A percentile compares a stretch with the other conserved stretches of the same genome.
These are phyloP conservation scores for Agroathelia rolfsii DNA, from an alignment of 1,284 basidiomycete genomes.

Conservation along the genomic window DNA sequence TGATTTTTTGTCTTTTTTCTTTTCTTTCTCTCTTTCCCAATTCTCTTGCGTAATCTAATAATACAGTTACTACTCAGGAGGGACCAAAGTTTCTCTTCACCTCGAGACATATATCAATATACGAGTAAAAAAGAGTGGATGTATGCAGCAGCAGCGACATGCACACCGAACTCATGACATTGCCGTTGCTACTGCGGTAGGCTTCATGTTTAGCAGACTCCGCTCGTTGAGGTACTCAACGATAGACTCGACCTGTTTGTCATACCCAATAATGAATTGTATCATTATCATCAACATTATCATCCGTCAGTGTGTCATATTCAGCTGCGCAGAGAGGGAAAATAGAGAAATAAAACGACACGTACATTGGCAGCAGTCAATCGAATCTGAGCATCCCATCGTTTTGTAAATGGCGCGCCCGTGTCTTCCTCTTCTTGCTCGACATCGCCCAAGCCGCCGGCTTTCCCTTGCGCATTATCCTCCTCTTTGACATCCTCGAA, in stretches of 20 bases:
- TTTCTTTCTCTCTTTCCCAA: conserved; percentile 4
- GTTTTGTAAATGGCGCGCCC: conserved; percentile 79
- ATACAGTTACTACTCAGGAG: conserved; percentile 18
- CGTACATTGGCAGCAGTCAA: conserved; percentile 75
- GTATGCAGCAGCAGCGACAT: conserved; percentile 4
- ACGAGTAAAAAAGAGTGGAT: background rate
- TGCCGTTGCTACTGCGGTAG: conserved; percentile 19
- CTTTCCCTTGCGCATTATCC: conserved; percentile 84
- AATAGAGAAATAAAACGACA: conserved; percentile 10
- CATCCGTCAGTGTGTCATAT: too few species aligned
- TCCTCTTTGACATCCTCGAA: conserved; percentile 78
- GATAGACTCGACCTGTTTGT: conserved; percentile 65
- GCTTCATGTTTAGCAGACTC: conserved; percentile 47
- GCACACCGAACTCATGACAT: conserved; percentile 11
- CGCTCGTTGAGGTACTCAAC: conserved; percentile 69
- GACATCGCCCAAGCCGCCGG: conserved; percentile 82
- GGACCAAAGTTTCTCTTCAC: background rate
- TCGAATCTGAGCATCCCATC: conserved; percentile 86
- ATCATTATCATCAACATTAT: background rate
- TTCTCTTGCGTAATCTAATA: conserved; percentile 9
- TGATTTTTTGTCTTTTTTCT: conserved; percentile 8
- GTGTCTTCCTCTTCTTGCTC: conserved; percentile 79
- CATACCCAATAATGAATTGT: background rate
- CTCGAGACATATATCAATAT: too few species aligned
- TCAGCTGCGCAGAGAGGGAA: conserved; percentile 4